Base-by-base conservation (phyloP, 768 basidiomycete genomes). In the Kwoniella sp. region DNA sequence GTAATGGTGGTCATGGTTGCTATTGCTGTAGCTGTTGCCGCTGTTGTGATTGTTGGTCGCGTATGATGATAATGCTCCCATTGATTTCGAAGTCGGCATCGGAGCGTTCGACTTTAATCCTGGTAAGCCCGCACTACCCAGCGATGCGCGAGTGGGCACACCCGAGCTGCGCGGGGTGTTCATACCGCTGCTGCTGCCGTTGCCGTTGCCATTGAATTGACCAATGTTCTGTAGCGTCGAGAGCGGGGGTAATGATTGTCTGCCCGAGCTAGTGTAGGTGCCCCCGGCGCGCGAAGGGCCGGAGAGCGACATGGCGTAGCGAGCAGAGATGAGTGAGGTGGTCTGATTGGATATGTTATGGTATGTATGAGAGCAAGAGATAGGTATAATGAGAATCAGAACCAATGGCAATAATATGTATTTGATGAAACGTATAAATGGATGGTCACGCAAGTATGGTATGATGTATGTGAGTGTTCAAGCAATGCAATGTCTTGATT, bases 171-270 rank as follows among this genome's bases (percentile, higher is more conserved):
- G 41, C 9, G 41, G 41, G 9, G 41, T 45, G 41, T 17, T 17
- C 41, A 45, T 45, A 17, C 41, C 41, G 31, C 12, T 11, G 50
- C 22, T 12, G 51, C 5, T n/a, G 59, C 51, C 12, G 34, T 55
- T 22, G 59, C 34, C 23, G 58, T 51, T 11, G 25, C 17, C 23
- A 50, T 41, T 34, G 61, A 38, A 55, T 48, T 11, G 31, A 12
- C 31, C 7, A 54, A 64, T 31, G 58, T 55, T 45, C 15, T 45
- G 41, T 3, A 45, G 17, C 15, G 41, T 45, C 41, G 41, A 7
- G 41, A 45, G 41, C 0, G 63, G 63, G 20, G 63, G 63, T 29
- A 64, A 52, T 8, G 63, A 64, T 58, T 64, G 63, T 56, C 63
- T 38, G 51, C 55, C 63, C 37, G 41, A 45, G 41, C 41, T 45